Base-by-base conservation (phyloP, 225 moss, liverwort and hornwort genomes). In the Antitrichia curtipendula region DNA sequence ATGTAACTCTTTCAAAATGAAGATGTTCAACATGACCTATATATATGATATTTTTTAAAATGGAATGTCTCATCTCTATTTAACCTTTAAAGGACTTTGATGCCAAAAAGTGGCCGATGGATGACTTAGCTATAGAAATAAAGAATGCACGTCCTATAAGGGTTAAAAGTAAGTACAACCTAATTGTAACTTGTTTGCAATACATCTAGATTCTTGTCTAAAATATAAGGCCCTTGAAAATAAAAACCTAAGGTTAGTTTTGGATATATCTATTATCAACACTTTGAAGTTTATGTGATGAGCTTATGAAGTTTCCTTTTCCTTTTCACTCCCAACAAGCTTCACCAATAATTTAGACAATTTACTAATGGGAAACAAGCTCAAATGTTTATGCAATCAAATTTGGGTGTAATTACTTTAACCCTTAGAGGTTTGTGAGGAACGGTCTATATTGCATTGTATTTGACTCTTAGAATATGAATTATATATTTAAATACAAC, bases 401-500 rank as follows among this genome's bases (percentile, higher is more conserved):
- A 27, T 27, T 56, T 11, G 2, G 0, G 3, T 57, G 2, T 7
- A 15, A 1, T 13, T 77, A 27, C 38, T 16, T n/a, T 25, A 56
- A 25, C 4, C 14, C 2, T n/a, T 16, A 36, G 3, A 16, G 14
- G 22, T 54, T 14, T 25, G 1, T 0, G 1, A 2, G 0, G 7
- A 38, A 10, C 2, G 0, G 0, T 38, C 1, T 38, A 10, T 27
- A 56, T 1, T 0, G 0, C 25, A 56, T n/a, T 0, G 1, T 25
- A 1, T n/a, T 54, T 15, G 10, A 75, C 5, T 50, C 8, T 2
- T 76, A 6, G 1, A 75, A 15, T 31, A 53, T n/a, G 14, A 76
- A 53, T 16, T 15, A 76, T 9, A 6, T 3, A 53, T 13, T 23
- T 23, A 53, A 23, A 23, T n/a, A 36, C 24, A 9, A 2, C n/a